Base-by-base conservation (phyloP, 2,329 filamentous ascomycete genomes). In the Xylaria sp. region DNA sequence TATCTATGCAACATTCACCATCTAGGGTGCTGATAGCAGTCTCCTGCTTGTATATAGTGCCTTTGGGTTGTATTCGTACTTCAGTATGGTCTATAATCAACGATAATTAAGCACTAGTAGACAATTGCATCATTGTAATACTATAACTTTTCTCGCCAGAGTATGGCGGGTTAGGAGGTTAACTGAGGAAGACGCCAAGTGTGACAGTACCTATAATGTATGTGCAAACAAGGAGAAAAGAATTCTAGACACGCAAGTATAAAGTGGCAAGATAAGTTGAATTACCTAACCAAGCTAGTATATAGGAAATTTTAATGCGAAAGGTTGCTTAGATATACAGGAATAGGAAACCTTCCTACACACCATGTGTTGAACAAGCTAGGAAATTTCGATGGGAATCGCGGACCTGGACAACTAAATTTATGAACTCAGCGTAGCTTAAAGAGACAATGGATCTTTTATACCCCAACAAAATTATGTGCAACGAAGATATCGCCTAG, bases 1-100 rank as follows among this genome's bases (percentile, higher is more conserved):
- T 58, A 46, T 37, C 49, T 54, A 33, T 60, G 19, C 23, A 29
- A 38, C 15, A 31, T 17, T 54, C 41, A 57, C 54, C 54, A 44
- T 49, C 29, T 40, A 49, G 44, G 54, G 54, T 57, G 54, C 23
- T 57, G 19, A 33, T 57, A 57, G 49, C 8, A 23, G 5, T 4
- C 10, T 49, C 23, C 19, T 25, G 21, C 13, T 27, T 25, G 8
- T 40, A 35, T 29, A 35, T 33, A 11, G 44, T 33, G 27, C 27
- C 23, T 13, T 31, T 15, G 27, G 15, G 43, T 46, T 19, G 43
- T 31, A 46, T 46, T 46, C n/a, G 31, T 25, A 46, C 25, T 46
- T 19, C 4, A 46, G 15, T 11, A 25, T 46, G n/a, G n/a, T n/a
- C n/a, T n/a, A n/a, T n/a, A n/a, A n/a, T n/a, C n/a, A 31, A 11